Percentiles rank a stretch among this genome's conserved stretches.
These are phyloP conservation scores for Penicillium simplicissimum DNA, from an alignment of 495 filamentous ascomycete species.

Conservation along the genomic window DNA sequence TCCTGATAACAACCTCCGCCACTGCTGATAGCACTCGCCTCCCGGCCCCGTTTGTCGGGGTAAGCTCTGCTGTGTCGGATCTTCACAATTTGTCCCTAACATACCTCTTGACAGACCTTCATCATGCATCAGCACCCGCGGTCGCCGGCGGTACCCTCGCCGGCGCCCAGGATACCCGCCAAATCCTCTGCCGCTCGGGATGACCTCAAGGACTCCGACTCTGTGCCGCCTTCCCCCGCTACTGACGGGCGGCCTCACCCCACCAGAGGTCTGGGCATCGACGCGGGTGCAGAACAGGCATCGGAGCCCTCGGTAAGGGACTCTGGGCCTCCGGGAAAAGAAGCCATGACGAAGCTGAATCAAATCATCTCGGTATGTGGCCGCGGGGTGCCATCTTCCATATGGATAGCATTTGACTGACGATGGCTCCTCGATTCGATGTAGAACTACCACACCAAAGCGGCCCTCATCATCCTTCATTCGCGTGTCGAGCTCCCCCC, in stretches of 20 bases:
- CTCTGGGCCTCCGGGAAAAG: slow-evolving; percentile 42
- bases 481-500: slow-evolving; percentile 71
- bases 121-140: slow-evolving; percentile 85
- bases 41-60: slow-evolving; percentile 19
- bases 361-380: slow-evolving; percentile 82
- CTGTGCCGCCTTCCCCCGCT: slow-evolving; percentile 35
- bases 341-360: slow-evolving; percentile 73
- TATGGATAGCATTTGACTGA: slow-evolving; percentile 4
- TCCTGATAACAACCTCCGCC: slow-evolving; percentile 36
- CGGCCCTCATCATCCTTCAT: slow-evolving; percentile 80
- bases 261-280: slow-evolving; percentile 42
- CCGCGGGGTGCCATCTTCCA: background rate
- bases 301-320: slow-evolving; percentile 32
- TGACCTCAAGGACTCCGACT: slow-evolving; percentile 65
- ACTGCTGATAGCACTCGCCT: slow-evolving; percentile 28
- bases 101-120: slow-evolving; percentile 2
- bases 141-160: slow-evolving; percentile 54
- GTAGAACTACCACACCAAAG: slow-evolving; percentile 90
- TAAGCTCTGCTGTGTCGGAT: slow-evolving; percentile 14
- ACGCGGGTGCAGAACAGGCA: slow-evolving; percentile 39
- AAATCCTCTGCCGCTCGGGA: slow-evolving; percentile 68
- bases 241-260: slow-evolving; percentile 39
- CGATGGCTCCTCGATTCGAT: slow-evolving; percentile 11
- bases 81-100: background rate
- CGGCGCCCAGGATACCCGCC: slow-evolving; percentile 66